Evolutionary conservation across 768 basidiomycete genomes (phyloP).

Genomic region (Cytidiella melzeri): DNA sequence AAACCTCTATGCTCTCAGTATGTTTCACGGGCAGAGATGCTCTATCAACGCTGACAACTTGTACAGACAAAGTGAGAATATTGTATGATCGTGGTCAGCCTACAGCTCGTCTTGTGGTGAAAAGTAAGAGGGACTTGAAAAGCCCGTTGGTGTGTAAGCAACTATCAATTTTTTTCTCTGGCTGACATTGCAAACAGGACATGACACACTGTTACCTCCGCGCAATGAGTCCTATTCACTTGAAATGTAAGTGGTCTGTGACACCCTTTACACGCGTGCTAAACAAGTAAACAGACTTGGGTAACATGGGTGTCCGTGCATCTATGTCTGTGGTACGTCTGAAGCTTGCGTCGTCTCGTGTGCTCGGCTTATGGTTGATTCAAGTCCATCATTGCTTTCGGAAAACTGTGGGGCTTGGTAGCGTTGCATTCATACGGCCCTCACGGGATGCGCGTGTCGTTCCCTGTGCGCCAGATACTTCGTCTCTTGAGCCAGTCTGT

Average conservation of each 20-base stretch:
- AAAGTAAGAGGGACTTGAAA: conserved; percentile 56
- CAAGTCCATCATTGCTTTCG: conserved; percentile 76
- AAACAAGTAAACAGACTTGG: conserved; percentile 42
- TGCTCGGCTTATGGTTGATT: not conserved
- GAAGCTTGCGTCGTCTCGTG: not conserved
- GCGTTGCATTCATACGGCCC: conserved; percentile 73
- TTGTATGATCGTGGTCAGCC: conserved; percentile 68
- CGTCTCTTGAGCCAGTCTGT: conserved; percentile 74
- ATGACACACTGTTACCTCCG: conserved; percentile 82
- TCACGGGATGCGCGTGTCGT: conserved; percentile 80
- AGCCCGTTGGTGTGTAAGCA: conserved; percentile 46
- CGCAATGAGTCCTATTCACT: conserved; percentile 85
- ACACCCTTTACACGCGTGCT: conserved; percentile 8
- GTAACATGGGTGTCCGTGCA: conserved; percentile 77
- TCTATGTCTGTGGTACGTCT: conserved; percentile 76
- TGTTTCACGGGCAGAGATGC: conserved; percentile 17
- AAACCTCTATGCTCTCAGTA: conserved; percentile 61
- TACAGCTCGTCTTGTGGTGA: conserved; percentile 68
- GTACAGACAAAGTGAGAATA: conserved; percentile 65
- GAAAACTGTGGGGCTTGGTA: conserved; percentile 74
- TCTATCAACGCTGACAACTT: not conserved
- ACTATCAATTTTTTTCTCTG: not conserved
- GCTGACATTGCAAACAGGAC: conserved; percentile 34
- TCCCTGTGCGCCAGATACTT: conserved; percentile 79
- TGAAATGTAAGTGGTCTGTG: conserved; percentile 49